Percentiles rank a stretch among this genome's conserved stretches.
phyloP scores from a whole-genome alignment of 306 rosid species.

The Cicer arietinum region DNA sequence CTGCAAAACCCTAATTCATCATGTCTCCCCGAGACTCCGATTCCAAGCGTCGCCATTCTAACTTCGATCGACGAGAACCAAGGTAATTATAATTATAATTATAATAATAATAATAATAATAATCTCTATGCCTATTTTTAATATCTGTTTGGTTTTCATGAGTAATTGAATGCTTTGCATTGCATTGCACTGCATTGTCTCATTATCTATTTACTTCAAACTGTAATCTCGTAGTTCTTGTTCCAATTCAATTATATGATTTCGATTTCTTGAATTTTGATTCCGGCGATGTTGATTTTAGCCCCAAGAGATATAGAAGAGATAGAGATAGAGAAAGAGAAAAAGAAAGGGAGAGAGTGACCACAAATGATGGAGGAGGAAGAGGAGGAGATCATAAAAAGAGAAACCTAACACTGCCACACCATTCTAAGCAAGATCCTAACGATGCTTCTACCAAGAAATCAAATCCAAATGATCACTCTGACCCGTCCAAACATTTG shows the following conservation, averaged over 20 bases:
- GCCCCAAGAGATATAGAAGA: constrained; percentile 85
- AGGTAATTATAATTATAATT: constrained; percentile 45
- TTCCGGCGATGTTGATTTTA: constrained; percentile 42
- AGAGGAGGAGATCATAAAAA: neutral
- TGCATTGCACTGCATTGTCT: neutral
- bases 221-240: neutral
- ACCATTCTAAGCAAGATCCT: constrained; percentile 55
- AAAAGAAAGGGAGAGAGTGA: constrained; percentile 55
- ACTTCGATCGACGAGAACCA: constrained; percentile 74
- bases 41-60: constrained; percentile 73
- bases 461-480: constrained; percentile 42
- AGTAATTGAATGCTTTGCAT: neutral
- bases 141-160: too few species aligned
- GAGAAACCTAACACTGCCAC: constrained; percentile 42
- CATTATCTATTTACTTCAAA: neutral
- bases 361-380: constrained; percentile 44
- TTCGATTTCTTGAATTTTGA: constrained; percentile 29
- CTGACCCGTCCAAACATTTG: constrained; percentile 54
- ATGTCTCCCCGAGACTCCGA: constrained; percentile 87
- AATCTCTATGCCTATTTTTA: neutral
- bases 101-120: too few species aligned
- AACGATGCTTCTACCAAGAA: constrained; percentile 53
- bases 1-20: constrained; percentile 38
- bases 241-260: neutral
- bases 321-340: constrained; percentile 60